Base-by-base conservation (phyloP, 169 alveolate genomes). In the Besnoitia besnoiti region DNA sequence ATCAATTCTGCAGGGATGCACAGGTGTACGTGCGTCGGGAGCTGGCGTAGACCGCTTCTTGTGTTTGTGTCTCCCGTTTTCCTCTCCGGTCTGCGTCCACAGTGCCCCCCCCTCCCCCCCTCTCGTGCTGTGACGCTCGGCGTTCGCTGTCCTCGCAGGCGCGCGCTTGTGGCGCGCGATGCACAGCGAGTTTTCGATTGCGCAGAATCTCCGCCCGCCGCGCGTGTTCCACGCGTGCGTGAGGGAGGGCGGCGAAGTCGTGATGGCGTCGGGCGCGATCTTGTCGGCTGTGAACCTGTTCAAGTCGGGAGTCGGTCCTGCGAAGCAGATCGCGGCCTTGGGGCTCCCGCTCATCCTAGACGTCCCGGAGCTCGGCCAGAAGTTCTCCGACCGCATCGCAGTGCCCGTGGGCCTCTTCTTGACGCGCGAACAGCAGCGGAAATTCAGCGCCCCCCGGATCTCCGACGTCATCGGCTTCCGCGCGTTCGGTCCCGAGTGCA, bases 301-400 rank as follows among this genome's bases (percentile, higher is more conserved):
- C n/a, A 67, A 87, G 61, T 90, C 95, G 0, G 96, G 96, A 33
- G 89, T 94, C 21, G 96, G 96, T 33, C 96, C 96, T 12, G n/a
- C 27, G n/a, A 85, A 91, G 67, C 50, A 79, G 47, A 35, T 94
- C 7, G 85, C 89, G 89, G 82, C 51, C 30, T 40, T 90, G 19
- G 44, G 51, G 30, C 61, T 39, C 19, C 46, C 44, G 10, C n/a
- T 82, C 42, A 55, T 51, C 27, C 82, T 88, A 50, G 82, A 82
- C 27, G 61, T 90, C 51, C 95, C 95, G 27, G 51, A 90, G 61
- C 47, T 94, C 55, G 96, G 96, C 35, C 82, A 93, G 35, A 94
- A 90, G 33, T 80, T 94, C 24, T 85, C 73, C 42, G 96, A 94
- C 59, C 94, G 96, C 35, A 35, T 88, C 49, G 59, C 90, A 37